Conservation (phyloP, 108 stramenopile species). For the Fragilaria radians region DNA sequence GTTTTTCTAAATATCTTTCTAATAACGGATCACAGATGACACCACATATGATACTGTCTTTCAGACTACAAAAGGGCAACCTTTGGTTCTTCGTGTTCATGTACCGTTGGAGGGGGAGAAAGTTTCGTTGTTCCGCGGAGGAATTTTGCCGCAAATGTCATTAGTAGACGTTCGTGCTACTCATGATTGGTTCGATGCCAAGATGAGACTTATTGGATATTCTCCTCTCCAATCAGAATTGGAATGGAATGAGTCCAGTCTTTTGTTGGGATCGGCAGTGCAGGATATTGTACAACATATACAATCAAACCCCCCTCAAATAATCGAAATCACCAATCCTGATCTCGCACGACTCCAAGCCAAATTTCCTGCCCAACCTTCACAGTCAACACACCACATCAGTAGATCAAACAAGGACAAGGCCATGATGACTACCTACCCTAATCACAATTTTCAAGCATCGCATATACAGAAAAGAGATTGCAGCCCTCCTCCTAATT, state of each 20-base stretch:
- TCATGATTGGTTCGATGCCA: conserved; percentile 63
- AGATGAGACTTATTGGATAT: conserved; percentile 66
- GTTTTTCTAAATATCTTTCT: conserved; percentile 4
- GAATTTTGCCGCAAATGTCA: conserved; percentile 47
- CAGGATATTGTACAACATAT: conserved; percentile 69
- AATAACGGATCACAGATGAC: conserved; percentile 50
- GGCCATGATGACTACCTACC: neutral
- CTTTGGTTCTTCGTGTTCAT: conserved; percentile 66
- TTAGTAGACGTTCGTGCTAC: conserved; percentile 63
- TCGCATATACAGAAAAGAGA: neutral
- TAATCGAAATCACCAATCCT: conserved; percentile 56
- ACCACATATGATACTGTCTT: conserved; percentile 80
- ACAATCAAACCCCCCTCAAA: conserved; percentile 67
- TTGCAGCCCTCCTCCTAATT: conserved; percentile 21
- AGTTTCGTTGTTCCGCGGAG: neutral
- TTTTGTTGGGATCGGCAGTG: conserved; percentile 65
- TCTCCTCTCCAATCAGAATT: conserved; percentile 46
- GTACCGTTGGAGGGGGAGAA: conserved; percentile 39
- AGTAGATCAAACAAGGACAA: too few species aligned
- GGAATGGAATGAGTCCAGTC: conserved; percentile 36
- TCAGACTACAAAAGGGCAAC: conserved; percentile 63
- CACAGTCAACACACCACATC: too few species aligned
- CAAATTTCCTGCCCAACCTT: too few species aligned
- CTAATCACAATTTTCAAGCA: neutral
- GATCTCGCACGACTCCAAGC: conserved; percentile 44